Conservation (phyloP, 306 rosid species). For the Acacia crassicarpa region DNA sequence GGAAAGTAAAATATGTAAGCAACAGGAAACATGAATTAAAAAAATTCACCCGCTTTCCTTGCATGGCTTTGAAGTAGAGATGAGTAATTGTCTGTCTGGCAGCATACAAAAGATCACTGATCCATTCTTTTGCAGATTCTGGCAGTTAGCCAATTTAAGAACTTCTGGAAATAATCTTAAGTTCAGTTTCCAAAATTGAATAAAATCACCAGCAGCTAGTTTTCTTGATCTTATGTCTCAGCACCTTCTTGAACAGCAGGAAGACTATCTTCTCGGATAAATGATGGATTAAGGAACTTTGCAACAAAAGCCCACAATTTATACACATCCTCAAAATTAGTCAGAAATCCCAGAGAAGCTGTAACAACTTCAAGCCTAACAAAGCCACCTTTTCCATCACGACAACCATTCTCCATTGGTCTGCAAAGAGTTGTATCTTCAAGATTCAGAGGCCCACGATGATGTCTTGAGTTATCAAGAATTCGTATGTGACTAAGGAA, state of each 20-base stretch:
- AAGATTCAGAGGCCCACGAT: conserved; percentile 46
- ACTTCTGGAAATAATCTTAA: conserved; percentile 27
- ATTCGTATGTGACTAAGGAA: conserved; percentile 81
- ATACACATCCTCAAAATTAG: conserved; percentile 92
- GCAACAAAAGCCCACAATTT: conserved; percentile 93
- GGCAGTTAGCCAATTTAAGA: conserved; percentile 12
- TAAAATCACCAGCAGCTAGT: not conserved
- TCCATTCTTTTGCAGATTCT: conserved; percentile 28
- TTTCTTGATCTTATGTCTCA: conserved; percentile 49
- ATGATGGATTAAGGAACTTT: conserved; percentile 77
- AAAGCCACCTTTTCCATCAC: conserved; percentile 60
- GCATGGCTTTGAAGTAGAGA: conserved; percentile 38
- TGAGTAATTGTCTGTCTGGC: conserved; percentile 30
- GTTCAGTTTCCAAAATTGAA: conserved; percentile 38
- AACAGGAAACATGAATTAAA: conserved; percentile 64
- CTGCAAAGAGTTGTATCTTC: conserved; percentile 72
- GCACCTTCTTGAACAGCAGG: conserved; percentile 74
- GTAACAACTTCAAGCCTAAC: conserved; percentile 89
- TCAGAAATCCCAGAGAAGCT: conserved; percentile 83
- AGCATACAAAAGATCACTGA: conserved; percentile 35
- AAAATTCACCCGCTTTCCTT: conserved; percentile 54
- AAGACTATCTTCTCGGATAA: conserved; percentile 63
- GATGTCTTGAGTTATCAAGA: conserved; percentile 63
- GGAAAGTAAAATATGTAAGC: conserved; percentile 47
- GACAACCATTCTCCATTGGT: conserved; percentile 74